Evolutionary conservation across 441 rosid genomes (phyloP).

Genomic region (Flueggea neowawraea): DNA sequence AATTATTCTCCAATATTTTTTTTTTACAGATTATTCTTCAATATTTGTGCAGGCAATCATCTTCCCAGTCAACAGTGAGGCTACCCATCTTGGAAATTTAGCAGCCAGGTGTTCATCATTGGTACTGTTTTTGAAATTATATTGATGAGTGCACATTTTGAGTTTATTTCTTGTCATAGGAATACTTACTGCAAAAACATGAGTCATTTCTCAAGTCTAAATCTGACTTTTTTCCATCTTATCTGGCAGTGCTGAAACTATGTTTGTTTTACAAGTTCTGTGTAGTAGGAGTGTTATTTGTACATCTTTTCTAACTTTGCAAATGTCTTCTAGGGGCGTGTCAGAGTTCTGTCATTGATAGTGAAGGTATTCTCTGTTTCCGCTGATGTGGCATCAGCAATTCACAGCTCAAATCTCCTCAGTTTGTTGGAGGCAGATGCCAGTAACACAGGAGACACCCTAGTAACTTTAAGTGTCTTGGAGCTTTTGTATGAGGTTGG

Average conservation of each 20-base stretch:
- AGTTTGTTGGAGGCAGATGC: conserved; percentile 69
- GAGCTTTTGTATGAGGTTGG: conserved; percentile 90
- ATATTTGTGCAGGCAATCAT: conserved; percentile 45
- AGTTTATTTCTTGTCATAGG: too few species aligned
- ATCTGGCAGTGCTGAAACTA: too few species aligned
- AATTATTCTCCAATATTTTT: neutral
- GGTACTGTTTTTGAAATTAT: conserved; percentile 28
- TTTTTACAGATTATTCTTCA: neutral
- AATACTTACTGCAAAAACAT: too few species aligned
- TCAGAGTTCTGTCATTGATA: conserved; percentile 67
- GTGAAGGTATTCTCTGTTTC: conserved; percentile 91
- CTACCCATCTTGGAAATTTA: conserved; percentile 65
- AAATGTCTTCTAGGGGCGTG: conserved; percentile 64
- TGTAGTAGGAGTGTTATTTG: neutral
- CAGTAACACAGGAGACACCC: conserved; percentile 55
- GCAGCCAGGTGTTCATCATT: conserved; percentile 59
- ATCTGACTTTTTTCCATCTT: too few species aligned
- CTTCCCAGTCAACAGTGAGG: conserved; percentile 53
- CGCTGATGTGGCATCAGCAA: conserved; percentile 53
- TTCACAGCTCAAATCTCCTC: conserved; percentile 62
- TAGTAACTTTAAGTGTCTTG: conserved; percentile 60
- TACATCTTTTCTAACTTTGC: neutral
- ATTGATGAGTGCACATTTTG: too few species aligned
- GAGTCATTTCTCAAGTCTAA: too few species aligned
- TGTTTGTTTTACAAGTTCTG: too few species aligned